Evolutionary conservation across 2,329 filamentous ascomycete genomes (phyloP), one percentile per base, ranked within the genome.

Genomic region (Drechslerella coelobrocha): DNA sequence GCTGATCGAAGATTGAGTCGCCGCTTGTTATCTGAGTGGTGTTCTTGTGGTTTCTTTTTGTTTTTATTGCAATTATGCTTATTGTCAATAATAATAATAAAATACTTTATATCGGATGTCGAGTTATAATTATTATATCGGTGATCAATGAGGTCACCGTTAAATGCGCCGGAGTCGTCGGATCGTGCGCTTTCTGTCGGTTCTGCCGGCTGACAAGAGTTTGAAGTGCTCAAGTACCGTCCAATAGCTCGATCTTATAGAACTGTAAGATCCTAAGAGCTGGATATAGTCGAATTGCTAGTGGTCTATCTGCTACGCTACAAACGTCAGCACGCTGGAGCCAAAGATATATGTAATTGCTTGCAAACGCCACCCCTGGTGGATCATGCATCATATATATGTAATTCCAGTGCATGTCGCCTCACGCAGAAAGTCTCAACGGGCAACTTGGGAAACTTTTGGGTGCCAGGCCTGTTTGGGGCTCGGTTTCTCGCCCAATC

Each of bases 221-320:
- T n/a, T n/a, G n/a, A n/a, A n/a, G n/a, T n/a, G n/a, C n/a, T n/a
- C 12, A n/a, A n/a, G 12, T 14, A 39, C 34, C 17, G 34, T 14
- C 12, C 34, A 14, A 14, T 14, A 39, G 29, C 29, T 12, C 7
- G 29, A 34, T 12, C n/a, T n/a, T n/a, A n/a, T n/a, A n/a, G n/a
- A n/a, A n/a, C n/a, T n/a, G n/a, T n/a, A n/a, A n/a, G n/a, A n/a
- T n/a, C n/a, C n/a, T n/a, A n/a, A n/a, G n/a, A 12, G 12, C 6
- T 34, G 29, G 6, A 34, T 34, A 6, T 34, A 7, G 29, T 6
- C 6, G 6, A 34, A 19, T 34, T 2, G n/a, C 24, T 55, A 31
- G 14, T 26, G 12, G 19, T 53, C 51, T 52, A 53, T 61, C 34
- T 61, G 57, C 48, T 54, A 62, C 48, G 50, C 37, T 53, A 27